A percentile compares a stretch with the other conserved stretches of the same genome.
These are phyloP conservation scores for Saturnispora dispora DNA, from an alignment of 805 yeast genomes.

Conservation along the genomic window DNA sequence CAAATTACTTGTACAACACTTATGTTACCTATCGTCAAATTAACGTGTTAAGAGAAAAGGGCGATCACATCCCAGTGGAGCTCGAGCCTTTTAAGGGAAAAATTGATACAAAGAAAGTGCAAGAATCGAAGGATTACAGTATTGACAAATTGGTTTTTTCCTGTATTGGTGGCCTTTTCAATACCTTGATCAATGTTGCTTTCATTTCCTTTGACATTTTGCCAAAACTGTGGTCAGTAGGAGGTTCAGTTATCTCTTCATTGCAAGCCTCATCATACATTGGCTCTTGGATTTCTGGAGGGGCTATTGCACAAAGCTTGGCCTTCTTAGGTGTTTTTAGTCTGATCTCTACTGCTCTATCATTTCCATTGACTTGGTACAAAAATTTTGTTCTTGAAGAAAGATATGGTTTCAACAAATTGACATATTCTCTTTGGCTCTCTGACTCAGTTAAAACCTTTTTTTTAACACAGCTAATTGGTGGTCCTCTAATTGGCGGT, in stretches of 20 bases:
- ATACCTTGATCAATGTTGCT: slow-evolving; percentile 46
- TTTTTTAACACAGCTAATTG: slow-evolving; percentile 45
- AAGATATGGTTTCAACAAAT: slow-evolving; percentile 86
- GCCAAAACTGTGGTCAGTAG: slow-evolving; percentile 48
- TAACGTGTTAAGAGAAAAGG: slow-evolving; percentile 40
- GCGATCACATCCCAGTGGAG: slow-evolving; percentile 51
- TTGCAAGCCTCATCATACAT: slow-evolving; percentile 13
- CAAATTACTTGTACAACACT: slow-evolving; percentile 67
- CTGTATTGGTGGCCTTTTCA: slow-evolving; percentile 42
- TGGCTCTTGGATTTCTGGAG: slow-evolving; percentile 29
- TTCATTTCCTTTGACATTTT: slow-evolving; percentile 52
- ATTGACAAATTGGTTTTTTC: slow-evolving; percentile 69
- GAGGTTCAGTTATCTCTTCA: slow-evolving; percentile 17
- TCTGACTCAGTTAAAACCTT: slow-evolving; percentile 60
- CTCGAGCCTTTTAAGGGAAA: slow-evolving; percentile 40
- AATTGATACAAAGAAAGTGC: slow-evolving; percentile 63
- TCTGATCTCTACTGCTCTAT: slow-evolving; percentile 40
- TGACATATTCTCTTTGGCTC: slow-evolving; percentile 63
- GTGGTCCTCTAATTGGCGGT: slow-evolving; percentile 64
- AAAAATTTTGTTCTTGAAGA: slow-evolving; percentile 85
- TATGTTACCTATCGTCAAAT: slow-evolving; percentile 74
- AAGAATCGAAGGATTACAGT: slow-evolving; percentile 69
- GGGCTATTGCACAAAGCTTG: slow-evolving; percentile 64
- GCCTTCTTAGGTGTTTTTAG: slow-evolving; percentile 49
- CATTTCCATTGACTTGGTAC: slow-evolving; percentile 67